A percentile compares a stretch with the other conserved stretches of the same genome.
Conservation (phyloP, 306 rosid species). For the Luffa acutangula region DNA sequence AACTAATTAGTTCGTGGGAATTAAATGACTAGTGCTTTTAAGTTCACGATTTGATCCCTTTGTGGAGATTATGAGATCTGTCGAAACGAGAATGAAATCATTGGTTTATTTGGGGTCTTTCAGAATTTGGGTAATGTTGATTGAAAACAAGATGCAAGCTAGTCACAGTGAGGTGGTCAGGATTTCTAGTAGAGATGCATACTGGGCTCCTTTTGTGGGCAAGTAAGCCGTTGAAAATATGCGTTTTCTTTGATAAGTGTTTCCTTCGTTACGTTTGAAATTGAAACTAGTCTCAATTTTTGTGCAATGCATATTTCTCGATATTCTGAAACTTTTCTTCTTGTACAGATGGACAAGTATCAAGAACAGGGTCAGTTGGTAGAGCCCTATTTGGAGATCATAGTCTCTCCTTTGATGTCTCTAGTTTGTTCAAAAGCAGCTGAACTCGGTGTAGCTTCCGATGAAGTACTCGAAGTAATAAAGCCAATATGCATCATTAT, state of each 20-base stretch:
- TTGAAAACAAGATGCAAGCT: background rate
- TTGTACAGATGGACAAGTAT: constrained; percentile 87
- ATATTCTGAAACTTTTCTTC: background rate
- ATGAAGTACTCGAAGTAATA: constrained; percentile 50
- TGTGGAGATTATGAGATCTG: background rate
- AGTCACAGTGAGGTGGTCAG: background rate
- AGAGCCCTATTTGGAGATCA: constrained; percentile 87
- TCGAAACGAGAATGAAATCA: background rate
- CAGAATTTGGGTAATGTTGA: background rate
- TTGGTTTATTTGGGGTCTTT: background rate
- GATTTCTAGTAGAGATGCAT: background rate
- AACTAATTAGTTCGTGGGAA: background rate
- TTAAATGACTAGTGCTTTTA: background rate
- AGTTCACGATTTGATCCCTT: background rate
- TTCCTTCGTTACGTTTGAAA: background rate
- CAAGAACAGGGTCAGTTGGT: constrained; percentile 91
- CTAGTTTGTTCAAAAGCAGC: constrained; percentile 57
- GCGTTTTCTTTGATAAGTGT: background rate
- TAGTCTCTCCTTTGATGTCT: constrained; percentile 73
- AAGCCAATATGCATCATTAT: constrained; percentile 76
- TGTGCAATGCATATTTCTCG: background rate
- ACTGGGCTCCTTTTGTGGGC: background rate
- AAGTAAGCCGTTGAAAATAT: background rate
- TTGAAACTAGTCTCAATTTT: background rate
- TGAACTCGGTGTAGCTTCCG: constrained; percentile 50